A percentile compares a stretch with the other conserved stretches of the same genome.
Conservation (phyloP, 441 rosid species). For the Erodium texanum region DNA sequence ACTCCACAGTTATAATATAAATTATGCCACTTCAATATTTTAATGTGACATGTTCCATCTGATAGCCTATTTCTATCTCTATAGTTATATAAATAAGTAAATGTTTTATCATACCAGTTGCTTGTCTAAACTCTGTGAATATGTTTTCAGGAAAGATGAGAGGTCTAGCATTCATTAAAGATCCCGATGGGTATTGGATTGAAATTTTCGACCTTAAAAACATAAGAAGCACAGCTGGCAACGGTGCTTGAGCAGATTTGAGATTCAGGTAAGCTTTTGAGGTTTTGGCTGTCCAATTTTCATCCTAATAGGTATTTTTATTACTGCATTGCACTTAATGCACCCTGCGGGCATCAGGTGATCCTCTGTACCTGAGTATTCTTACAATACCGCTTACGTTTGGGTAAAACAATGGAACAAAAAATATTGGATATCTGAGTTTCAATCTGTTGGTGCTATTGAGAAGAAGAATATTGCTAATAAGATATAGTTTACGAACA, state of each 20-base stretch:
- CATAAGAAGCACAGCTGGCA: slow-evolving; percentile 27
- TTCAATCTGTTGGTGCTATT: neutral
- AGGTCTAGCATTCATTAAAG: slow-evolving; percentile 83
- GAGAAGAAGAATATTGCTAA: neutral
- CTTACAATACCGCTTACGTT: neutral
- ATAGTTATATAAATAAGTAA: neutral
- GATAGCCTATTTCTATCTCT: neutral
- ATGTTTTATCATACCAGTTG: neutral
- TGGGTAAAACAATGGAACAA: neutral
- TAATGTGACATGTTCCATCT: neutral
- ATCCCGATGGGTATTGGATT: slow-evolving; percentile 96
- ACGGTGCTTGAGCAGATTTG: slow-evolving; percentile 32
- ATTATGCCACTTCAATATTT: neutral
- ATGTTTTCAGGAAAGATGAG: slow-evolving; percentile 67
- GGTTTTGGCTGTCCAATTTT: neutral
- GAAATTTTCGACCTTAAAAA: slow-evolving; percentile 76
- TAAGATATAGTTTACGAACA: neutral
- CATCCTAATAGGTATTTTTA: neutral
- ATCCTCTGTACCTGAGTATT: neutral
- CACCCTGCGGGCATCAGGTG: neutral
- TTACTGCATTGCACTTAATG: no score
- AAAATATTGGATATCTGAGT: neutral
- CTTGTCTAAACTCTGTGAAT: neutral
- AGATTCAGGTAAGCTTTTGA: neutral
- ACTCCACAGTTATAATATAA: neutral